phyloP scores from a whole-genome alignment of 1,284 basidiomycete species.

The Fomitopsis palustris region DNA sequence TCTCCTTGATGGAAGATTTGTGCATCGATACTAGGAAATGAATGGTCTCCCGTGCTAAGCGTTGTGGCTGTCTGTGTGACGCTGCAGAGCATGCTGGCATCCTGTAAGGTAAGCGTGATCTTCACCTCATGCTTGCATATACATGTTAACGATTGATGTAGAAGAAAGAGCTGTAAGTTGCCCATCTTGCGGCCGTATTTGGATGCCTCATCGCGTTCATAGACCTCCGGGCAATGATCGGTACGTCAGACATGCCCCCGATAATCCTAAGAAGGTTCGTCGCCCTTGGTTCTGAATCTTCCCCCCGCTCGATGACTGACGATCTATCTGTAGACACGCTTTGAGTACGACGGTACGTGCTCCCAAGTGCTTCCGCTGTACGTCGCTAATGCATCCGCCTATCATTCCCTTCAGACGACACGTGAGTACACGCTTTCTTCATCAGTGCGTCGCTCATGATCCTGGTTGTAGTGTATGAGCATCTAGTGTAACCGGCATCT shows the following conservation, averaged over 20 bases:
- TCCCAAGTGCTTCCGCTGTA: neutral
- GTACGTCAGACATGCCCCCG: conserved; percentile 74
- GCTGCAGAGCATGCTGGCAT: conserved; percentile 84
- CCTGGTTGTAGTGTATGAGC: neutral
- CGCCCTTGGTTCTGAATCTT: neutral
- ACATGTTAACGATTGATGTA: conserved; percentile 26
- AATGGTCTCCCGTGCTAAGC: conserved; percentile 83
- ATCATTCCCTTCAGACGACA: neutral
- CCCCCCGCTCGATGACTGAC: neutral
- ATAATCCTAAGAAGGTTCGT: conserved; percentile 82
- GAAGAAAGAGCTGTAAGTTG: conserved; percentile 69
- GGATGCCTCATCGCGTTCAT: conserved; percentile 2
- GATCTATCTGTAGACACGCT: conserved; percentile 14
- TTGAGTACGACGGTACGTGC: conserved; percentile 7
- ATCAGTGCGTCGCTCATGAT: neutral
- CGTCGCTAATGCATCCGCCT: neutral
- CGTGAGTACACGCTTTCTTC: neutral
- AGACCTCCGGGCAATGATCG: conserved; percentile 79
- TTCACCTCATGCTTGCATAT: neutral
- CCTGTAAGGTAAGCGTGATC: conserved; percentile 62
- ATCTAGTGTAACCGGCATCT: neutral
- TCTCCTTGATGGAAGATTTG: conserved; percentile 53
- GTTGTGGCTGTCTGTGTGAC: conserved; percentile 78
- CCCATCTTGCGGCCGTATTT: neutral
- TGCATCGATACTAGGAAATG: conserved; percentile 80